Evolutionary conservation across 2,329 filamentous ascomycete genomes (phyloP).

Genomic region (Davidsoniella neocaledoniae): DNA sequence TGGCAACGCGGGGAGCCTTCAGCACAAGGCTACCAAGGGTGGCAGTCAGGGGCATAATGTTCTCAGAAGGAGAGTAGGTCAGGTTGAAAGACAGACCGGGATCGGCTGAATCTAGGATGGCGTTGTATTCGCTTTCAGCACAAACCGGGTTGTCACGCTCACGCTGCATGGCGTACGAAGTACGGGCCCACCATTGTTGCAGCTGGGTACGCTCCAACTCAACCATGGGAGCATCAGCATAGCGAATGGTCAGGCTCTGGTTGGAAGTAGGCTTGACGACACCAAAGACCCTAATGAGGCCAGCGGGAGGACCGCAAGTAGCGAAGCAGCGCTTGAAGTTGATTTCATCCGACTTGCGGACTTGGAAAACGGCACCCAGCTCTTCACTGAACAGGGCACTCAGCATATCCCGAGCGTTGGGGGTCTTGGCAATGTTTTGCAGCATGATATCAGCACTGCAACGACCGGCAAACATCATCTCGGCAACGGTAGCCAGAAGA

Average conservation of each 20-base stretch:
- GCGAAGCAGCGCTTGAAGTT: slow-evolving; percentile 83
- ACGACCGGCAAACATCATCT: slow-evolving; percentile 97
- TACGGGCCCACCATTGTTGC: slow-evolving; percentile 77
- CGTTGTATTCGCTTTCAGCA: slow-evolving; percentile 66
- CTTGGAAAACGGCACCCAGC: slow-evolving; percentile 88
- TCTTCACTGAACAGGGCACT: slow-evolving; percentile 89
- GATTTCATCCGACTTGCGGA: slow-evolving; percentile 67
- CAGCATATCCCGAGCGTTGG: slow-evolving; percentile 46
- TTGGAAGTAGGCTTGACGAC: slow-evolving; percentile 51
- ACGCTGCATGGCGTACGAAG: slow-evolving; percentile 81
- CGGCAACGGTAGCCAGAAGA: slow-evolving; percentile 72
- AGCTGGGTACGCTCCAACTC: slow-evolving; percentile 53
- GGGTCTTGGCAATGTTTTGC: slow-evolving; percentile 50
- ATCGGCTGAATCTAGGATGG: slow-evolving; percentile 57
- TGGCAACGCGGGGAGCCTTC: slow-evolving; percentile 55
- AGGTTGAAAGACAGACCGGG: slow-evolving; percentile 75
- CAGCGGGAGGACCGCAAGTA: slow-evolving; percentile 67
- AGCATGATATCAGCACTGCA: slow-evolving; percentile 76
- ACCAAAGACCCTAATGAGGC: slow-evolving; percentile 72
- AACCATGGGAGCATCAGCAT: slow-evolving; percentile 51
- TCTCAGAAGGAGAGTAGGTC: slow-evolving; percentile 63
- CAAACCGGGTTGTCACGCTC: slow-evolving; percentile 76
- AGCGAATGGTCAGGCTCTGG: slow-evolving; percentile 61
- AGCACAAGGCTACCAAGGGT: slow-evolving; percentile 34
- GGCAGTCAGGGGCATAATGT: slow-evolving; percentile 47